Conservation (phyloP, 1,284 basidiomycete species). For the Inonotus obliquus region DNA sequence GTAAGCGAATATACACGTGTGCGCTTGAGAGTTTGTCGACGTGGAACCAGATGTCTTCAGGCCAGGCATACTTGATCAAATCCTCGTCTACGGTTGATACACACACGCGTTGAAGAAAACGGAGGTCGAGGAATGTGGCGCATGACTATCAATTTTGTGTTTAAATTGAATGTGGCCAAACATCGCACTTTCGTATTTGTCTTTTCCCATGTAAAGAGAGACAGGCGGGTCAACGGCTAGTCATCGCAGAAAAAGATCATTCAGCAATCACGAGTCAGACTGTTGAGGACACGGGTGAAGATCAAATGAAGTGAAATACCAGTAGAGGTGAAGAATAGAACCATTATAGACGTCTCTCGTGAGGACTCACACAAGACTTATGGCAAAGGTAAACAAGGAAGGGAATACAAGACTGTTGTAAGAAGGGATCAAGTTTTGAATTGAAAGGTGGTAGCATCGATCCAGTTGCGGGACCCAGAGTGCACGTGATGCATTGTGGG, state of each 20-base stretch:
- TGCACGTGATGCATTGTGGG: too few species aligned
- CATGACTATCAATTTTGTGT: background rate
- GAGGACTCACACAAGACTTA: too few species aligned
- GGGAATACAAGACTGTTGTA: background rate
- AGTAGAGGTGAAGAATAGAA: slow-evolving; percentile 66
- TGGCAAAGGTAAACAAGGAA: background rate
- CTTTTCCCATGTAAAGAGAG: slow-evolving; percentile 89
- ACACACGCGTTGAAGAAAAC: background rate
- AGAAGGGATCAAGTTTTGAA: too few species aligned
- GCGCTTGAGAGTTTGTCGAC: slow-evolving; percentile 91
- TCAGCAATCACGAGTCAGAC: slow-evolving; percentile 6
- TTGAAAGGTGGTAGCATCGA: too few species aligned
- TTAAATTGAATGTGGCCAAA: background rate
- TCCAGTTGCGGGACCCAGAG: too few species aligned
- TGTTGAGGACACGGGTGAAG: background rate
- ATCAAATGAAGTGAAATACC: slow-evolving; percentile 31
- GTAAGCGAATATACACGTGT: slow-evolving; percentile 90
- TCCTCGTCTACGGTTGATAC: slow-evolving; percentile 71
- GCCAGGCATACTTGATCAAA: slow-evolving; percentile 87
- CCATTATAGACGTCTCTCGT: slow-evolving; percentile 48
- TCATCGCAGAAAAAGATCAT: background rate
- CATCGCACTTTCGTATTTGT: slow-evolving; percentile 89
- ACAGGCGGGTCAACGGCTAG: slow-evolving; percentile 42
- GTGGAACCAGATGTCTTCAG: slow-evolving; percentile 78
- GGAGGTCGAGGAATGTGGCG: background rate